Evolutionary conservation across 139 green algal genomes (phyloP).

Genomic region (Mychonastes homosphaera): DNA sequence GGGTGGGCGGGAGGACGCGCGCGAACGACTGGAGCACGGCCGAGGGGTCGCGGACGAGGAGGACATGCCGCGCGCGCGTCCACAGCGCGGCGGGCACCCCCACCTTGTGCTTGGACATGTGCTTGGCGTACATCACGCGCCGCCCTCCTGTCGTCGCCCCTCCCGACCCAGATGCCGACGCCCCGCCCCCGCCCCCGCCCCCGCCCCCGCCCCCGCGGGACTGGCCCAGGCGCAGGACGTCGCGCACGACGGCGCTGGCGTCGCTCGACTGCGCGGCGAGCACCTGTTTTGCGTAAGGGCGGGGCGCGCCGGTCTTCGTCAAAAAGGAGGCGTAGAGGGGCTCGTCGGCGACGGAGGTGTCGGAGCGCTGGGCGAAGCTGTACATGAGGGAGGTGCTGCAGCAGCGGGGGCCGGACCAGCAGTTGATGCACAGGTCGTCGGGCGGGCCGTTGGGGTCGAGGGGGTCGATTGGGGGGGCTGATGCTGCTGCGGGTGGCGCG

Average conservation of each 20-base stretch:
- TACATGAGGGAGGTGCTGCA: constrained; percentile 25
- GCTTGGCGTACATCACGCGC: constrained; percentile 51
- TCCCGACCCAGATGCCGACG: background rate
- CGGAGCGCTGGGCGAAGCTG: constrained; percentile 27
- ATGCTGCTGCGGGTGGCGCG: background rate
- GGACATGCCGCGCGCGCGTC: constrained; percentile 31
- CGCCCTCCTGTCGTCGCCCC: background rate
- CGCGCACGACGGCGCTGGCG: constrained; percentile 28
- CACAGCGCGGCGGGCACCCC: constrained; percentile 36
- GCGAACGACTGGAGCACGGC: constrained; percentile 51
- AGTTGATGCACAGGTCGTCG: constrained; percentile 30
- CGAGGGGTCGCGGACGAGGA: constrained; percentile 47
- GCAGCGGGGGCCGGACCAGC: constrained; percentile 38
- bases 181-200: background rate
- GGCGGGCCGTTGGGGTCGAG: too few relatives aligned
- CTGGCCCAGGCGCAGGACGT: constrained; percentile 3
- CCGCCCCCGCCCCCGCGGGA: background rate
- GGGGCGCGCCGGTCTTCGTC: constrained; percentile 19
- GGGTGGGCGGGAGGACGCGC: constrained; percentile 43
- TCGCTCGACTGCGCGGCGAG: constrained; percentile 26
- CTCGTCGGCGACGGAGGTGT: constrained; percentile 41
- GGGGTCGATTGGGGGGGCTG: background rate
- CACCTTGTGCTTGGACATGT: constrained; percentile 66
- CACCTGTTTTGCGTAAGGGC: constrained; percentile 17
- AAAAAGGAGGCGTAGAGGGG: constrained; percentile 53